Base-by-base conservation (phyloP, 257 asterid genomes). In the Fraxinus quadrangulata region DNA sequence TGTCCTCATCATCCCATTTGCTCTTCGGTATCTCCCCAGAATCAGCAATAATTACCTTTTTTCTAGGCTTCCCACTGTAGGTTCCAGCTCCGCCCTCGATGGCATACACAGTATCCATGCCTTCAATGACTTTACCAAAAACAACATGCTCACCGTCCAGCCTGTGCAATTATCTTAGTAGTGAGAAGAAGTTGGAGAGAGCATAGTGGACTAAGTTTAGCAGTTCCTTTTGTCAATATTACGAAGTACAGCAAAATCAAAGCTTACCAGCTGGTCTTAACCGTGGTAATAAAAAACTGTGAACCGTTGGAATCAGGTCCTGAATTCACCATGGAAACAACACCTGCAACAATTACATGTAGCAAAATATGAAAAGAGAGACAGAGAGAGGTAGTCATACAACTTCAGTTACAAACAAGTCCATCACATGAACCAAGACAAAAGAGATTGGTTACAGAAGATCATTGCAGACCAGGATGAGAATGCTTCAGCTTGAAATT, bases 31-130 rank as follows among this genome's bases (percentile, higher is more conserved):
- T 96, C 87, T 96, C 99, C 51, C 98, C 98, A 23, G 96, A 90
- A 83, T 93, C 97, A 0, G 87, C 86, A 17, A 96, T 89, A 37
- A 92, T 77, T 7, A 92, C 98, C 86, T 93, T 96, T 87, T 93
- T 96, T 85, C 99, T 85, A 4, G 98, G 98, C 83, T 91, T 96
- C 68, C 99, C 98, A 12, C 97, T 93, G 86, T 96, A 96, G 5
- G 98, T 93, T 49, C 99, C 99, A 1, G 97, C 99, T 76, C 99
- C 87, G 0, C 98, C 99, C 81, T 96, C 99, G 21, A 96, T 86
- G 37, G 97, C 97, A 77, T 85, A 96, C 69, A 96, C 98, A 0
- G 94, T 81, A 70, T 96, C 99, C 99, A 96, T 96, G 72, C 99
- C 99, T 37, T 93, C 98, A 3, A 96, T 85, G 26, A 96, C 98